Conservation (phyloP, 2,329 filamentous ascomycete genomes). For the Penicillium verrucosum region DNA sequence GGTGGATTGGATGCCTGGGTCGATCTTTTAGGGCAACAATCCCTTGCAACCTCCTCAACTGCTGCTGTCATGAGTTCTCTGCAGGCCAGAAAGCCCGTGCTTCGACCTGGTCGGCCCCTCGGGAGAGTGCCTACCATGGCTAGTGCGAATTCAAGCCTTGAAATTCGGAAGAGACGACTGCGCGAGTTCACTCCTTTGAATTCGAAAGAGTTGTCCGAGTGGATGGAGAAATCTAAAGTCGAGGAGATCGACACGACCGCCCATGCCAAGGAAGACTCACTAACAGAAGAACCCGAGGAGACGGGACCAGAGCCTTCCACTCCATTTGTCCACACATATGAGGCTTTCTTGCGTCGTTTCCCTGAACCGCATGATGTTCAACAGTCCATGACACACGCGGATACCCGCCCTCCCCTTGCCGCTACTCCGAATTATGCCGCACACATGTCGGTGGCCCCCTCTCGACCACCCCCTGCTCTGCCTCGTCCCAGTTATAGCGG, state of each 20-base stretch:
- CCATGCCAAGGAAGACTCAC: slow-evolving; percentile 39
- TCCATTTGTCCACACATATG: slow-evolving; percentile 65
- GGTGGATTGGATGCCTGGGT: slow-evolving; percentile 87
- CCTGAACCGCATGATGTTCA: slow-evolving; percentile 65
- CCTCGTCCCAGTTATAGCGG: slow-evolving; percentile 76
- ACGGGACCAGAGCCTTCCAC: slow-evolving; percentile 46
- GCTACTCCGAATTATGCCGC: slow-evolving; percentile 35
- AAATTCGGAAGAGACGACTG: slow-evolving; percentile 55
- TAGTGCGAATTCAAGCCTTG: slow-evolving; percentile 51
- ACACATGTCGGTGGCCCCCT: slow-evolving; percentile 57
- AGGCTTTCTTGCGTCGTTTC: slow-evolving; percentile 80
- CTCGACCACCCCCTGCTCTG: slow-evolving; percentile 65
- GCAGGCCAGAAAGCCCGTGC: slow-evolving; percentile 35
- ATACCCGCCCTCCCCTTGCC: slow-evolving; percentile 29
- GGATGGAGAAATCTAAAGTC: slow-evolving; percentile 71
- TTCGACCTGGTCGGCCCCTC: slow-evolving; percentile 48
- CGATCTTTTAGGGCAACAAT: slow-evolving; percentile 71
- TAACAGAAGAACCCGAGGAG: slow-evolving; percentile 43
- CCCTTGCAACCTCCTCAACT: slow-evolving; percentile 58
- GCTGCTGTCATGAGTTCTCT: slow-evolving; percentile 49
- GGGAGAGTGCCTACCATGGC: slow-evolving; percentile 52
- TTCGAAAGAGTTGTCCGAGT: slow-evolving; percentile 74
- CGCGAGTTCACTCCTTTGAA: slow-evolving; percentile 69
- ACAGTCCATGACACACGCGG: slow-evolving; percentile 54
- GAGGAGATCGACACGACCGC: slow-evolving; percentile 55